Conservation (phyloP, 176 grass and related monocot species). For the Elymus sibiricus region DNA sequence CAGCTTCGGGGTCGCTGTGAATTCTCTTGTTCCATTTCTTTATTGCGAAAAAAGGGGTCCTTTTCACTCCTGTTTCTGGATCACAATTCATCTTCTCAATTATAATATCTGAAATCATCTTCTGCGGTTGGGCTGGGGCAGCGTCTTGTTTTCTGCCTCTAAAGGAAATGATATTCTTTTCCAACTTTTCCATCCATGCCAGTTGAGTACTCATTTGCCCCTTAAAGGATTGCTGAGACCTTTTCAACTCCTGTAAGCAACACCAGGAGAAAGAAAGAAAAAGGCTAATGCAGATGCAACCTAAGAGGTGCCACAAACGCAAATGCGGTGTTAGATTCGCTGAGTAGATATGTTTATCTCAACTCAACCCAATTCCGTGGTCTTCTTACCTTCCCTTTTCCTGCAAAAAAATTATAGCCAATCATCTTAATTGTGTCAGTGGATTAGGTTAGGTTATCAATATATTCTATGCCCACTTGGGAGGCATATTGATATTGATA, state of each 20-base stretch:
- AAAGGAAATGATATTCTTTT: conserved; percentile 32
- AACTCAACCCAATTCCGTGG: conserved; percentile 8
- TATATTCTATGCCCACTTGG: conserved; percentile 47
- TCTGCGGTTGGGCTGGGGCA: too few relatives aligned
- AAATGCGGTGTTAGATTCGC: conserved; percentile 44
- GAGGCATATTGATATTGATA: conserved; percentile 32
- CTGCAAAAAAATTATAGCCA: conserved; percentile 20
- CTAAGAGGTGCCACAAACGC: conserved; percentile 25
- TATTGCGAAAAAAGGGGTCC: neutral
- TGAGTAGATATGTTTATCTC: conserved; percentile 46
- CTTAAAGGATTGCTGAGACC: conserved; percentile 13
- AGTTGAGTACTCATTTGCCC: conserved; percentile 34
- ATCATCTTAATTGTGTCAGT: conserved; percentile 32
- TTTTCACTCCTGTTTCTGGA: neutral
- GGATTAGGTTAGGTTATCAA: conserved; percentile 46
- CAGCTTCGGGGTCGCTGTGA: neutral
- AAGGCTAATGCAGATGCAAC: conserved; percentile 34
- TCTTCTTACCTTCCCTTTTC: conserved; percentile 23
- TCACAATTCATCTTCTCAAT: conserved; percentile 21
- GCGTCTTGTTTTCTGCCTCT: neutral
- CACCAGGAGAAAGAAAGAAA: neutral
- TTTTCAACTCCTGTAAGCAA: conserved; percentile 13
- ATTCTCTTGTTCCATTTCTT: neutral
- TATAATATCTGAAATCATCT: conserved; percentile 33
- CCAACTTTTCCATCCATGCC: conserved; percentile 35